These are phyloP conservation scores for Platanthera guangdongensis DNA, from an alignment of 106 monocot species.

Conservation along the genomic window DNA sequence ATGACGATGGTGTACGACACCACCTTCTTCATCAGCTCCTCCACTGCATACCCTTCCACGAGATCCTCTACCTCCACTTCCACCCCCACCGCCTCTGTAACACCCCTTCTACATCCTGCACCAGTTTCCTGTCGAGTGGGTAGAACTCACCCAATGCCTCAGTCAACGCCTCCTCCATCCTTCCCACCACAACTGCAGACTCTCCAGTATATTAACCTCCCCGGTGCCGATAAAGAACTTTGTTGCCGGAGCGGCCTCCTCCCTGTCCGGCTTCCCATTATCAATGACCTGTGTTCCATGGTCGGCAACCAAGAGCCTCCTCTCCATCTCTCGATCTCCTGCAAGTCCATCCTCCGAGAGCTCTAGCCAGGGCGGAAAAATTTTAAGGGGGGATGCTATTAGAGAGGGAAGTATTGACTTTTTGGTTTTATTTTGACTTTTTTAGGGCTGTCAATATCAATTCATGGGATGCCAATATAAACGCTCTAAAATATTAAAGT, in stretches of 20 bases:
- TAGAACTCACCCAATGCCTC: conserved; percentile 53
- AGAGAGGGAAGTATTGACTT: too few relatives aligned
- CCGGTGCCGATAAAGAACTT: neutral
- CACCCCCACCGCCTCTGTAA: conserved; percentile 16
- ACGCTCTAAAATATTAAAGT: too few relatives aligned
- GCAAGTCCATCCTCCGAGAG: too few relatives aligned
- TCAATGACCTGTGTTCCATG: neutral
- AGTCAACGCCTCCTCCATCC: conserved; percentile 43
- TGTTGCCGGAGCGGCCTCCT: neutral
- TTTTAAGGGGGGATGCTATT: too few relatives aligned
- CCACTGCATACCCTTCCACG: conserved; percentile 28
- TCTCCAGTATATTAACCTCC: conserved; percentile 35
- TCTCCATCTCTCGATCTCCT: too few relatives aligned
- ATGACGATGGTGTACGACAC: conserved; percentile 81
- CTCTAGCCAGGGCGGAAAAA: too few relatives aligned
- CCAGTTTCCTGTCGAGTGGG: conserved; percentile 61
- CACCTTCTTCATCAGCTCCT: conserved; percentile 51
- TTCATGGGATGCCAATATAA: too few relatives aligned
- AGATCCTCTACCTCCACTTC: conserved; percentile 31
- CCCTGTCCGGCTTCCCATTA: neutral
- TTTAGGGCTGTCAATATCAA: too few relatives aligned
- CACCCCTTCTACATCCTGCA: conserved; percentile 55
- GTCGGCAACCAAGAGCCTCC: too few relatives aligned
- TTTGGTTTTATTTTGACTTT: too few relatives aligned
- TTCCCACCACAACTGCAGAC: conserved; percentile 6